Conservation (phyloP, 2,329 filamentous ascomycete species). For the Colletotrichum sp. region DNA sequence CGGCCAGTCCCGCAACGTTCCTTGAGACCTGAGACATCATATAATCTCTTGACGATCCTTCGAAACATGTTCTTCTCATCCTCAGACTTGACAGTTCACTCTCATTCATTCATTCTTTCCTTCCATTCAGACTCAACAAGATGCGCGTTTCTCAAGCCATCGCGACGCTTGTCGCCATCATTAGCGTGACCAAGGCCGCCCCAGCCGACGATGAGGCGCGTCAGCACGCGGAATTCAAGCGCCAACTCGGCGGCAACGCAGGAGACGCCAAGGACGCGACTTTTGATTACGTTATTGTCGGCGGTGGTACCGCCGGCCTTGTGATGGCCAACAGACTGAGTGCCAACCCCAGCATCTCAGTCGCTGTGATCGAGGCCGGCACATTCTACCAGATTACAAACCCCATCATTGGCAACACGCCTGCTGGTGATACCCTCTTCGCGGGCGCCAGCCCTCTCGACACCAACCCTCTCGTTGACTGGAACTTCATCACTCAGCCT, state of each 20-base stretch:
- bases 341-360: slow-evolving; percentile 28
- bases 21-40: background rate
- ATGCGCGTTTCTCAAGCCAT: background rate
- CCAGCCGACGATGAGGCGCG: background rate
- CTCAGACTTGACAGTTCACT: background rate
- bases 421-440: slow-evolving; percentile 15
- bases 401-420: slow-evolving; percentile 27
- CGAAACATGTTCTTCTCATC: background rate
- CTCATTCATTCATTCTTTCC: background rate
- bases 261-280: slow-evolving; percentile 12
- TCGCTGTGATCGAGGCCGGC: slow-evolving; percentile 45
- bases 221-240: slow-evolving; percentile 5
- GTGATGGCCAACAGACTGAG: slow-evolving; percentile 35
- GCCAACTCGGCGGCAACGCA: slow-evolving; percentile 8
- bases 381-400: slow-evolving; percentile 35
- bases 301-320: slow-evolving; percentile 44
- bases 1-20: too few relatives aligned
- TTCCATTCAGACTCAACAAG: background rate
- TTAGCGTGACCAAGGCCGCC: background rate
- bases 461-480: slow-evolving; percentile 31
- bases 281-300: slow-evolving; percentile 32
- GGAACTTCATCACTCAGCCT: slow-evolving; percentile 31
- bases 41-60: background rate
- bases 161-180: background rate
- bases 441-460: slow-evolving; percentile 2